Evolutionary conservation across 2,329 filamentous ascomycete genomes (phyloP).

Genomic region (Hypoxylon sp.): DNA sequence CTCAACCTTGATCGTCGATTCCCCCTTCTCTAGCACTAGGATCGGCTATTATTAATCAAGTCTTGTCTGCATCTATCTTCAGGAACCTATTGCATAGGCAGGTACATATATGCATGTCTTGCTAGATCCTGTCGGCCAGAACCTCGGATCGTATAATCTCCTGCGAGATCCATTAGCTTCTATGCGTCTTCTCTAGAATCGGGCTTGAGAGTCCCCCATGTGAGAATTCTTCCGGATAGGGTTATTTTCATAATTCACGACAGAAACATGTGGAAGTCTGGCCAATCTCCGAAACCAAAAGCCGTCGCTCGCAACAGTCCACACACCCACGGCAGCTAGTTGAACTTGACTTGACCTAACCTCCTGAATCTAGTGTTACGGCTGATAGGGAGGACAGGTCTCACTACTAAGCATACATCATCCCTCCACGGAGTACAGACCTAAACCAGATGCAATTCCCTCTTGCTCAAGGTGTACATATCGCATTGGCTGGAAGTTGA

Average conservation of each 20-base stretch:
- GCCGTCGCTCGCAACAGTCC: slow-evolving; percentile 19
- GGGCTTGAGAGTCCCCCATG: background rate
- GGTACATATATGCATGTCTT: too few relatives aligned
- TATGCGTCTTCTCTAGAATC: background rate
- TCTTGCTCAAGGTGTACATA: too few relatives aligned
- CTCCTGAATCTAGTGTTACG: slow-evolving; percentile 15
- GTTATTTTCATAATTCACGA: slow-evolving; percentile 19
- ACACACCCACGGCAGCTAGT: slow-evolving; percentile 27
- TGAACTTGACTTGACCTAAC: slow-evolving; percentile 15
- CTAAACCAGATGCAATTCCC: too few relatives aligned
- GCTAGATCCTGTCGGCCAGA: slow-evolving; percentile 1
- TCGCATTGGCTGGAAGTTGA: background rate
- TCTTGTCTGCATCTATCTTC: background rate
- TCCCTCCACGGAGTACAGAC: background rate
- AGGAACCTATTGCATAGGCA: slow-evolving; percentile 3
- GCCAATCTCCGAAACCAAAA: slow-evolving; percentile 26
- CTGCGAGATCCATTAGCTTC: background rate
- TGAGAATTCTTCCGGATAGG: slow-evolving; percentile 21
- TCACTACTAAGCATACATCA: slow-evolving; percentile 11
- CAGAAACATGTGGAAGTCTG: slow-evolving; percentile 23
- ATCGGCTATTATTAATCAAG: slow-evolving; percentile 3
- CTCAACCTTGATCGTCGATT: slow-evolving; percentile 11
- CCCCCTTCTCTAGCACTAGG: background rate
- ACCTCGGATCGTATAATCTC: background rate
- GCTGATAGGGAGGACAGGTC: background rate